These are phyloP conservation scores for Scedosporium aurantiacum DNA, from an alignment of 2,329 filamentous ascomycete genomes.

Conservation along the genomic window DNA sequence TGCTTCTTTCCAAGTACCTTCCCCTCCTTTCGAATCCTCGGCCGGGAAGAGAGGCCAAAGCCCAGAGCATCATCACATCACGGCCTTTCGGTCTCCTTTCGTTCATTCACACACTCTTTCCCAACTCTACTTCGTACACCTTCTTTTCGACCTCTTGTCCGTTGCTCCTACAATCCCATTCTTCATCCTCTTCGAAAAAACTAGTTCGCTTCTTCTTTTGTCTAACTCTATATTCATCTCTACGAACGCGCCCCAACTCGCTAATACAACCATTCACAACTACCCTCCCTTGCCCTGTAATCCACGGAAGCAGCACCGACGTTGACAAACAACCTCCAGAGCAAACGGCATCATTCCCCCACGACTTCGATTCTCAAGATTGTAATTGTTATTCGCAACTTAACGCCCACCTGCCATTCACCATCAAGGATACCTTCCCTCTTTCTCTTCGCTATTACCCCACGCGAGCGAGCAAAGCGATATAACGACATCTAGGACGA, in stretches of 20 bases:
- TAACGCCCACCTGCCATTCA: too few species aligned
- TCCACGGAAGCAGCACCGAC: background rate
- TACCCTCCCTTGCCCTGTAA: background rate
- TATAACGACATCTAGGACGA: background rate
- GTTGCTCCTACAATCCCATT: background rate
- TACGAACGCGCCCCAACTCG: background rate
- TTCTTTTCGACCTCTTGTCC: background rate
- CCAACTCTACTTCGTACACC: background rate
- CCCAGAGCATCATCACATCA: background rate
- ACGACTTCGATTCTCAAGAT: background rate
- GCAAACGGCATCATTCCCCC: background rate
- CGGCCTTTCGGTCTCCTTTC: background rate
- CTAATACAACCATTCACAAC: background rate
- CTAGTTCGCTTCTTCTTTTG: background rate
- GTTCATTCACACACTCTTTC: background rate
- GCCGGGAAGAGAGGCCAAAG: too few species aligned
- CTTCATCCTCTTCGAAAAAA: background rate
- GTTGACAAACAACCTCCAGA: background rate
- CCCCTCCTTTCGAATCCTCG: background rate
- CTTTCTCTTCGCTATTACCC: too few species aligned
- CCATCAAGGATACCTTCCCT: background rate
- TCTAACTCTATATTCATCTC: background rate
- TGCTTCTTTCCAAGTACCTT: background rate
- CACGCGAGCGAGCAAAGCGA: background rate
- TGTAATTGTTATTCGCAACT: background rate